A percentile compares a stretch with the other conserved stretches of the same genome.
These are phyloP conservation scores for Paecilomyces dactylethromorphus DNA, from an alignment of 2,329 filamentous ascomycete genomes.

Conservation along the genomic window DNA sequence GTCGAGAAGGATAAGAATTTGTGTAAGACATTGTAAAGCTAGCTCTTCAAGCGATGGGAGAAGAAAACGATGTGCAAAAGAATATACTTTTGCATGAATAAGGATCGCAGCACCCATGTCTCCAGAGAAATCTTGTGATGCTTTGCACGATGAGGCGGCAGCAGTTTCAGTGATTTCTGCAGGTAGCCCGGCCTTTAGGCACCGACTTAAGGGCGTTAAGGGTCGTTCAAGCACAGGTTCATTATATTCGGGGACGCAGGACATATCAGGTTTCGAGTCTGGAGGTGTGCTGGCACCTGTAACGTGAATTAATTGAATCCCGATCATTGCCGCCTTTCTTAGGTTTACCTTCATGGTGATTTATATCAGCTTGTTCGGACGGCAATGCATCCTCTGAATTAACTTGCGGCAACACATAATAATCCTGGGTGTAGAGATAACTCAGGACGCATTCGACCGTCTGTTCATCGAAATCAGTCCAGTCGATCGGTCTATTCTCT, in stretches of 20 bases:
- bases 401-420: neutral
- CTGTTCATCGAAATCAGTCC: neutral
- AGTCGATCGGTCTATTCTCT: neutral
- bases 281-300: neutral
- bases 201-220: constrained; percentile 2
- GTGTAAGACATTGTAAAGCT: constrained; percentile 1
- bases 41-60: neutral
- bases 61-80: neutral
- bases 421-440: neutral
- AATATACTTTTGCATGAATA: constrained; percentile 1
- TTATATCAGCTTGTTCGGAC: neutral
- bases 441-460: neutral
- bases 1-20: neutral
- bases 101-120: neutral
- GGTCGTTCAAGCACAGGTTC: neutral
- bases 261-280: neutral
- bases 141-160: neutral
- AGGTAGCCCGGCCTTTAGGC: neutral
- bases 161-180: neutral
- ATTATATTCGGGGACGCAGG: neutral
- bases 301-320: neutral
- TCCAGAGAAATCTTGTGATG: neutral
- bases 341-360: neutral
- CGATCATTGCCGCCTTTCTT: neutral
- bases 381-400: neutral